Conservation (phyloP, 1,139 yeast species). For the Kodamaea fungicola region DNA sequence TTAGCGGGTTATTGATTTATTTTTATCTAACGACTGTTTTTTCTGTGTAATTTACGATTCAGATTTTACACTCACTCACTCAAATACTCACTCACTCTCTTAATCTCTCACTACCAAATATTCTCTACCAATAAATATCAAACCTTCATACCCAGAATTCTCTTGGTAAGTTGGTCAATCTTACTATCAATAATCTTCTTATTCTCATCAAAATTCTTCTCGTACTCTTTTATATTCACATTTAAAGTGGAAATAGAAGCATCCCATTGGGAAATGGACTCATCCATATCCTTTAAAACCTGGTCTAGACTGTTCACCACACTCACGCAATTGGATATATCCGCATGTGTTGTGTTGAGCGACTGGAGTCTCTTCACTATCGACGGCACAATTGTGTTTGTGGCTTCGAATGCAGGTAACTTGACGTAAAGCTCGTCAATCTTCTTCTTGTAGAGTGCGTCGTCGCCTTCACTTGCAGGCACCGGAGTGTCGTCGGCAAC, state of each 20-base stretch:
- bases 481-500: conserved; percentile 3
- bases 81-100: no score
- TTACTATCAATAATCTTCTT: conserved; percentile 9
- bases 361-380: conserved; percentile 42
- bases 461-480: neutral
- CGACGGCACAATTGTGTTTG: conserved; percentile 35
- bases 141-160: conserved; percentile 1
- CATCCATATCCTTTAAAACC: conserved; percentile 28
- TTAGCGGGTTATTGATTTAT: no score
- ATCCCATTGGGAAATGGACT: conserved; percentile 43
- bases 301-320: conserved; percentile 33
- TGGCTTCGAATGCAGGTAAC: conserved; percentile 34
- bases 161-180: conserved; percentile 5
- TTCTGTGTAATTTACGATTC: no score
- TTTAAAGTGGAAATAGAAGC: conserved; percentile 34
- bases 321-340: conserved; percentile 26
- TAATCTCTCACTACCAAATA: no score
- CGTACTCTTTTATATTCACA: conserved; percentile 25
- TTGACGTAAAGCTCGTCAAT: conserved; percentile 36
- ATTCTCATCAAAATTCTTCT: conserved; percentile 10
- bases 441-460: conserved; percentile 14
- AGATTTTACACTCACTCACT: no score
- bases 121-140: no score
- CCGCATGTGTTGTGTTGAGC: conserved; percentile 43
- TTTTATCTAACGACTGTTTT: no score